Base-by-base conservation (phyloP, 2,329 filamentous ascomycete genomes). In the Fusarium pininemorale region DNA sequence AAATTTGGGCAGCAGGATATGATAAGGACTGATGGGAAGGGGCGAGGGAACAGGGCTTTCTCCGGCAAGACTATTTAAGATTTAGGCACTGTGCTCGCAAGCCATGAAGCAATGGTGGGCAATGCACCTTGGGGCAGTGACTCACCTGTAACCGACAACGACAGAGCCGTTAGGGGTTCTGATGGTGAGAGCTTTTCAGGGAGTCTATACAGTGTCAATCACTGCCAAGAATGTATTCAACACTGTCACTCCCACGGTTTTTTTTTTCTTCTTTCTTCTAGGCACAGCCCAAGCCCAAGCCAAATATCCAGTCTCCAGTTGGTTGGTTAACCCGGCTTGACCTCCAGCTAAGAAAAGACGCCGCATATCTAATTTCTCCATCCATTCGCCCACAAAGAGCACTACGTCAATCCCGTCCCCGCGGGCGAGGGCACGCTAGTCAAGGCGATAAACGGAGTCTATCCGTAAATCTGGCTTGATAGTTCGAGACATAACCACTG, bases 1-100 rank as follows among this genome's bases (percentile, higher is more conserved):
- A 77, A 81, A 70, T 79, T 82, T 82, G 81, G 81, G 81, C 81
- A 80, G 80, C 77, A 79, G 81, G 76, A 79, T 80, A 75, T 78
- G 76, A 80, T 77, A 79, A 79, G 78, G 72, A 75, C 76, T 56
- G 70, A 68, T 75, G 55, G 75, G 76, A 76, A 80, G 77, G 77
- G 78, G 77, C 77, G 80, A 78, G 79, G 65, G 48, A 65, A 63
- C 55, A 72, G 72, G 70, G 70, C 67, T 74, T 63, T 63, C 61
- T 66, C 61, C 53, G 69, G 67, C 67, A 63, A 53, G 50, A 73
- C 62, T 66, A 50, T 68, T 63, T 66, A 37, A 59, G 65, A 35
- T 51, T 41, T 62, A 38, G 53, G 44, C 72, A 76, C 74, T 75
- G 75, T 75, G 60, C 59, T 47, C 26, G 24, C 44, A 41, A 51